Evolutionary conservation across 495 filamentous ascomycete species (phyloP).

Genomic region (Trichoderma virens): DNA sequence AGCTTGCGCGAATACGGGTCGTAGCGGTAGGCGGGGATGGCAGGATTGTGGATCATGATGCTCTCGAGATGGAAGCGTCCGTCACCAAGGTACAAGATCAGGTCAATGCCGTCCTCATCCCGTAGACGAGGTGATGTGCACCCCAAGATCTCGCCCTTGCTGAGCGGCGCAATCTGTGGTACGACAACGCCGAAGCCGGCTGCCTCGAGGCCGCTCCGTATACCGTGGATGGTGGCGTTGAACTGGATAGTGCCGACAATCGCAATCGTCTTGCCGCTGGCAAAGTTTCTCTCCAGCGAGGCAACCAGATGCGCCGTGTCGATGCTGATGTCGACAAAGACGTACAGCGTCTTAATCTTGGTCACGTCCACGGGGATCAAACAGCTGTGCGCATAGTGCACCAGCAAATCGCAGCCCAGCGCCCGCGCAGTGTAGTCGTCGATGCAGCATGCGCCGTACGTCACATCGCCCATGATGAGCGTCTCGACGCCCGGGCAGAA

Average conservation of each 20-base stretch:
- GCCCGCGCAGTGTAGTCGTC: slow-evolving; percentile 96
- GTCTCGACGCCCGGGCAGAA: slow-evolving; percentile 91
- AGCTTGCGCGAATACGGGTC: slow-evolving; percentile 92
- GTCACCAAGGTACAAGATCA: slow-evolving; percentile 90
- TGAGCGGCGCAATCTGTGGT: slow-evolving; percentile 87
- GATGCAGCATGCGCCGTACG: slow-evolving; percentile 97
- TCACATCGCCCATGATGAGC: slow-evolving; percentile 98
- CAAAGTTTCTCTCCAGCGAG: slow-evolving; percentile 84
- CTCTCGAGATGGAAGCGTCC: slow-evolving; percentile 95
- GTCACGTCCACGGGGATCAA: slow-evolving; percentile 94
- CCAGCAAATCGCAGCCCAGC: slow-evolving; percentile 86
- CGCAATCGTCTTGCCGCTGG: slow-evolving; percentile 74
- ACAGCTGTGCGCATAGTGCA: slow-evolving; percentile 96
- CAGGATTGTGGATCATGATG: slow-evolving; percentile 97
- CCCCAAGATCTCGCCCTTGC: slow-evolving; percentile 89
- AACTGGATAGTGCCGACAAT: slow-evolving; percentile 98
- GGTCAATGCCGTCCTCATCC: slow-evolving; percentile 50
- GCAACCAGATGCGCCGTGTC: slow-evolving; percentile 79
- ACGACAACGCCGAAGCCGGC: slow-evolving; percentile 77
- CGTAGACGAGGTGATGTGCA: slow-evolving; percentile 82
- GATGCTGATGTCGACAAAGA: slow-evolving; percentile 97
- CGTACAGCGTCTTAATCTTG: slow-evolving; percentile 89
- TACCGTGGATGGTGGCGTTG: slow-evolving; percentile 87
- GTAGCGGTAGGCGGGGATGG: slow-evolving; percentile 86
- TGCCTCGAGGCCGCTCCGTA: slow-evolving; percentile 64